Base-by-base conservation (phyloP, 164 flowering plant genomes). In the Vitis labrusca region DNA sequence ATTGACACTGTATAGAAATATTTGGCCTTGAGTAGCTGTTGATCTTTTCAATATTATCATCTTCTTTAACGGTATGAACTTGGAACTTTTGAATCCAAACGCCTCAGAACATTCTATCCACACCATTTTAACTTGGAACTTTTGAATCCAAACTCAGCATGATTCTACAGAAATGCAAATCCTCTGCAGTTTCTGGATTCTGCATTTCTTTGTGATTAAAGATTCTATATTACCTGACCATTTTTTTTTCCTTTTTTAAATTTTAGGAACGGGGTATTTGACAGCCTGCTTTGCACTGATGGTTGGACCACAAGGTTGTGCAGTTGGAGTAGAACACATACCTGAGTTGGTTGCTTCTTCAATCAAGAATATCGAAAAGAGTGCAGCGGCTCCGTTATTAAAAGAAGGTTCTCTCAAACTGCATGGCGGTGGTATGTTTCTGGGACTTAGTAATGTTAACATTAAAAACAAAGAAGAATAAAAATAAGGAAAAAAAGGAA, bases 241-340 rank as follows among this genome's bases (percentile, higher is more conserved):
- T 0, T 32, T n/a, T 13, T 56, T 1, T 10, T 8, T 56, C 27
- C 56, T 27, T 61, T 53, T 19, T 53, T 79, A 65, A 23, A 23
- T 23, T 23, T 23, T 68, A 96, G 99, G 98, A 55, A 90, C 97
- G 8, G 99, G 98, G 19, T 96, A 96, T 71, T 77, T 96, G 81
- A 93, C 98, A 16, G 98, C 97, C 55, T 96, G 99, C 68, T 93
- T 93, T 75, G 97, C 95, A 7, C 1, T 88, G 76, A 91, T 96
- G 98, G 95, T 96, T 71, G 97, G 98, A 67, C 82, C 90, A 58
- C 75, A 90, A 84, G 99, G 99, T 59, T 85, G 85, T 74, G 97
- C 89, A 47, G 89, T 91, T 70, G 99, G 99, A 53, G 87, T 96
- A 9, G 99, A 96, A 69, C 99, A 96, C 76, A 96, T 96, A 72